These are phyloP conservation scores for Botrytis hyacinthi DNA, from an alignment of 2,329 filamentous ascomycete genomes.

Conservation along the genomic window DNA sequence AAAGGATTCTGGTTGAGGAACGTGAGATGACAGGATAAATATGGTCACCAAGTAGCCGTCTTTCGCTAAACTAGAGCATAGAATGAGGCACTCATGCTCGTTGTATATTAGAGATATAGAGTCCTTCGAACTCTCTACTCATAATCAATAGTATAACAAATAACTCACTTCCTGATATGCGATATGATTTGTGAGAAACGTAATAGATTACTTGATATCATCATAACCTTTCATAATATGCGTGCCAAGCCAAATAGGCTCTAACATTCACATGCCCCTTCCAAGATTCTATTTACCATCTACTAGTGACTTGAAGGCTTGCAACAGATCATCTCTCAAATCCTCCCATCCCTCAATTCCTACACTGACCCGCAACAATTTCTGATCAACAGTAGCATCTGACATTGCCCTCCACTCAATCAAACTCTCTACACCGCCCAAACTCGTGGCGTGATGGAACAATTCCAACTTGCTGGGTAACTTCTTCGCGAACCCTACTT, in stretches of 20 bases:
- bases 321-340: constrained; percentile 69
- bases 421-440: constrained; percentile 91
- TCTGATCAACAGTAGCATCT: constrained; percentile 68
- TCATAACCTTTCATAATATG: neutral
- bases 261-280: neutral
- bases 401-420: constrained; percentile 96
- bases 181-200: neutral
- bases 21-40: neutral
- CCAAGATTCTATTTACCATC: constrained; percentile 6
- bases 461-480: constrained; percentile 76
- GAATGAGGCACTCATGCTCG: neutral
- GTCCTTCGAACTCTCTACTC: neutral
- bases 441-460: constrained; percentile 92
- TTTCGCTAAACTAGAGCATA: neutral
- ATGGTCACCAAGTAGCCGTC: neutral
- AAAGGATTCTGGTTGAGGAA: neutral
- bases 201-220: neutral
- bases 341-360: constrained; percentile 88
- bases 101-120: neutral
- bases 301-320: constrained; percentile 53
- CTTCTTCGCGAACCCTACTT: constrained; percentile 57
- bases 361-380: constrained; percentile 76
- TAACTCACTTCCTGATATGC: neutral
- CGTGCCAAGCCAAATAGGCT: neutral
- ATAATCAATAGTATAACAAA: neutral